Conservation (phyloP, 2,329 filamentous ascomycete genomes). For the Talaromyces atroroseus region DNA sequence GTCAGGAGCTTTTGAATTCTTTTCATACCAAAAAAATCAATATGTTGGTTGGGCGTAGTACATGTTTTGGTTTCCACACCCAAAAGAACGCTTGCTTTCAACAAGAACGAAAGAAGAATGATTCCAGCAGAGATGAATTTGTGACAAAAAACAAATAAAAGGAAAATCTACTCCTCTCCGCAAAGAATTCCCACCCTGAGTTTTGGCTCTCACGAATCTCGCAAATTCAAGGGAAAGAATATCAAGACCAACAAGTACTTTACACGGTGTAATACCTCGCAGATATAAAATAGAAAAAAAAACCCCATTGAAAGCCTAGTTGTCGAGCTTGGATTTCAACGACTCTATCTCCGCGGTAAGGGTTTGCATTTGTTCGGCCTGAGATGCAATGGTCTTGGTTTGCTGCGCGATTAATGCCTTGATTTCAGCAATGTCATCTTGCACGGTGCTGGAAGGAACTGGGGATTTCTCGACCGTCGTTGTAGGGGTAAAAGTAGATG, state of each 20-base stretch:
- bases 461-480: constrained; percentile 20
- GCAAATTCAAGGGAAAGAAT: not conserved
- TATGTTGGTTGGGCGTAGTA: not conserved
- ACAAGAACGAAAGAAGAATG: not conserved
- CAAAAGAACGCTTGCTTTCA: constrained; percentile 8
- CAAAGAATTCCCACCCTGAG: not conserved
- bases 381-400: constrained; percentile 68
- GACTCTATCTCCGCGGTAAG: constrained; percentile 70
- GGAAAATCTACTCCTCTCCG: not conserved
- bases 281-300: not conserved
- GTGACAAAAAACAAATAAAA: not conserved
- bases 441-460: constrained; percentile 48
- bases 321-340: constrained; percentile 50
- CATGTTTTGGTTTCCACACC: not conserved
- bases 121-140: not conserved
- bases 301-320: not conserved
- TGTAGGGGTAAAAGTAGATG: constrained; percentile 35
- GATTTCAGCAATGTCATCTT: constrained; percentile 67
- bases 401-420: constrained; percentile 72
- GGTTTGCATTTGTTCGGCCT: constrained; percentile 67
- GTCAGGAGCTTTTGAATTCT: not conserved
- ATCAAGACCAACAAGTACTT: not conserved
- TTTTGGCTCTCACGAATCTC: not conserved
- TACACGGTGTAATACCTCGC: not conserved
- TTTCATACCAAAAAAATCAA: not conserved